A percentile compares a stretch with the other conserved stretches of the same genome.
Conservation (phyloP, 1,284 basidiomycete genomes). For the Naganishia sp. region DNA sequence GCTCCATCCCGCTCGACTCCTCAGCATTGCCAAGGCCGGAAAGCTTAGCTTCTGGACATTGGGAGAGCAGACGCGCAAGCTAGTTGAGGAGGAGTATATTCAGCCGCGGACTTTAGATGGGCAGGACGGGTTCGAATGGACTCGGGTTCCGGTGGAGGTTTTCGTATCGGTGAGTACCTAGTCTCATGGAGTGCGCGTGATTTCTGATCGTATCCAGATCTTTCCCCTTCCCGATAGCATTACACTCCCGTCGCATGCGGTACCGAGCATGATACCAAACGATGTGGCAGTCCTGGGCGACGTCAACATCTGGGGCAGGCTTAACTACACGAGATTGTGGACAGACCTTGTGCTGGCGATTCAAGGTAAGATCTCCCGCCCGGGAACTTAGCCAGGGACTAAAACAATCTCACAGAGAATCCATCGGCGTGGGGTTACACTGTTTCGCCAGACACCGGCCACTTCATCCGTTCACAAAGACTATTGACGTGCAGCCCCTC, state of each 20-base stretch:
- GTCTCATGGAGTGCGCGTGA: too few species aligned
- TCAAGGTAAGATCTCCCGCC: background rate
- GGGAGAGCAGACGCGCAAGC: constrained; percentile 3
- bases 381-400: too few species aligned
- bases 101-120: constrained; percentile 5
- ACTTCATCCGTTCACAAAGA: background rate
- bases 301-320: background rate
- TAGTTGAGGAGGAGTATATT: background rate
- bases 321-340: background rate
- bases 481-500: constrained; percentile 3
- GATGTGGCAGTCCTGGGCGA: constrained; percentile 12
- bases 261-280: background rate
- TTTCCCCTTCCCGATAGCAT: constrained; percentile 10
- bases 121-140: constrained; percentile 9
- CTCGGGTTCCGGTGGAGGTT: background rate
- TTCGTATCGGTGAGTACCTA: constrained; percentile 13
- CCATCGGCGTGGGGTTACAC: constrained; percentile 13
- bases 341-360: constrained; percentile 8
- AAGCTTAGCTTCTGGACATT: constrained; percentile 14
- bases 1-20: background rate
- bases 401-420: background rate
- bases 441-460: constrained; percentile 3
- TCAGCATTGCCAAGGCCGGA: background rate
- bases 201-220: background rate
- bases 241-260: background rate